A percentile compares a stretch with the other conserved stretches of the same genome.
Evolutionary conservation across 2,329 filamentous ascomycete genomes (phyloP).

Genomic region (Xylariaceae sp.): DNA sequence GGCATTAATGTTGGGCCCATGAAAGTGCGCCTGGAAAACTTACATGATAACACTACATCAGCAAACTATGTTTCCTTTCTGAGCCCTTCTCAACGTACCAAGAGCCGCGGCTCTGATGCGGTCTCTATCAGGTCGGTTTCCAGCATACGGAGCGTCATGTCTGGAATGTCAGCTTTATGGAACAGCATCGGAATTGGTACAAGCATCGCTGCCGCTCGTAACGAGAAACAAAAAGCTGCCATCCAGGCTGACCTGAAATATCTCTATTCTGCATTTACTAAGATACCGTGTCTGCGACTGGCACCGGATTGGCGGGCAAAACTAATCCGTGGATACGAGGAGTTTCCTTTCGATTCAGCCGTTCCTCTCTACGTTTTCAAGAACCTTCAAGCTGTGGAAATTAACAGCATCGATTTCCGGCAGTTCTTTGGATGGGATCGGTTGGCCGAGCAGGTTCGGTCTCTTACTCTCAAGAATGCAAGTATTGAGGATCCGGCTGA

Average conservation of each 20-base stretch:
- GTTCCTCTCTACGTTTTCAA: constrained; percentile 97
- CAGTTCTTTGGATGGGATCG: constrained; percentile 98
- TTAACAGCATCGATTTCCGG: constrained; percentile 91
- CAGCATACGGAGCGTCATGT: constrained; percentile 95
- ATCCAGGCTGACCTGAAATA: constrained; percentile 87
- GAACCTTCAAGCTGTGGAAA: constrained; percentile 88
- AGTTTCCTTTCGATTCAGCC: constrained; percentile 96
- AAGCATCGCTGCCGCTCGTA: constrained; percentile 73
- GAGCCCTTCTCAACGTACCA: constrained; percentile 73
- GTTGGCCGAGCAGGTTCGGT: constrained; percentile 84
- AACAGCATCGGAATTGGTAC: constrained; percentile 78
- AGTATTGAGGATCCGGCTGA: constrained; percentile 86
- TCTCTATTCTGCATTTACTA: constrained; percentile 96
- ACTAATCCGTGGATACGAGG: constrained; percentile 88
- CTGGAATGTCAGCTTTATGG: constrained; percentile 91
- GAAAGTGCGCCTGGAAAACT: constrained; percentile 91
- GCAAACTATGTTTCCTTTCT: constrained; percentile 96
- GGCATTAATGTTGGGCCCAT: constrained; percentile 88
- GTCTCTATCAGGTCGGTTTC: constrained; percentile 94
- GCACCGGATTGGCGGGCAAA: constrained; percentile 90
- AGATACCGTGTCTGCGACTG: constrained; percentile 85
- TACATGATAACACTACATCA: constrained; percentile 79
- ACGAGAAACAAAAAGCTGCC: constrained; percentile 83
- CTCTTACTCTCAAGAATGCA: constrained; percentile 81
- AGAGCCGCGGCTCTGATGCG: constrained; percentile 73